These are phyloP conservation scores for Stereum hirsutum DNA, from an alignment of 1,284 basidiomycete genomes.

Conservation along the genomic window DNA sequence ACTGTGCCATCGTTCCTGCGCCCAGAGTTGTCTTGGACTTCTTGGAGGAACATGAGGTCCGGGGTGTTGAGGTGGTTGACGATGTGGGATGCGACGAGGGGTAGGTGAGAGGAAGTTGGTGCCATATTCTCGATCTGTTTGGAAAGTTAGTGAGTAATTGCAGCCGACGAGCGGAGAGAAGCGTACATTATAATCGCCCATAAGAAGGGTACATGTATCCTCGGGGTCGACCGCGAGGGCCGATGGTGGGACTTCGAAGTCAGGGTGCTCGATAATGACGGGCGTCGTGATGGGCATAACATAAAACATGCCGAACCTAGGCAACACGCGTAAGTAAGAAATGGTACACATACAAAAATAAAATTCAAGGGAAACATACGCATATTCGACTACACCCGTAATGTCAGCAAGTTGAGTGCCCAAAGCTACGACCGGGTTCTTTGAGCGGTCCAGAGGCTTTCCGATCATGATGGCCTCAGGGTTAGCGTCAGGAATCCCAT, in stretches of 20 bases:
- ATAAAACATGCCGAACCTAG: slow-evolving; percentile 40
- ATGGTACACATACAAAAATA: slow-evolving; percentile 3
- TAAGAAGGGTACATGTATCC: slow-evolving; percentile 38
- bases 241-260: slow-evolving; percentile 26
- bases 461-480: slow-evolving; percentile 51
- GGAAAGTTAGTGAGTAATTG: neutral
- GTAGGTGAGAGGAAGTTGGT: slow-evolving; percentile 39
- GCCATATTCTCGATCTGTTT: slow-evolving; percentile 52
- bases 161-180: neutral
- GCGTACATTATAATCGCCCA: slow-evolving; percentile 54
- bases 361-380: slow-evolving; percentile 24
- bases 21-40: slow-evolving; percentile 59
- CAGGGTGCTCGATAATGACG: slow-evolving; percentile 29
- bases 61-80: slow-evolving; percentile 41
- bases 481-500: slow-evolving; percentile 44
- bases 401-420: slow-evolving; percentile 42
- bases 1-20: slow-evolving; percentile 45
- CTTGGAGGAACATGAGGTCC: slow-evolving; percentile 57
- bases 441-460: slow-evolving; percentile 43
- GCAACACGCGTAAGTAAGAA: neutral
- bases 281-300: slow-evolving; percentile 49
- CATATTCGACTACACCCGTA: slow-evolving; percentile 46
- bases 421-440: slow-evolving; percentile 38
- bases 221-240: slow-evolving; percentile 24
- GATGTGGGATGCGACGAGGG: slow-evolving; percentile 46